Percentiles rank a stretch among this genome's conserved stretches.
phyloP scores from a whole-genome alignment of 2,329 filamentous ascomycete species.

The Calonectria henricotiae region DNA sequence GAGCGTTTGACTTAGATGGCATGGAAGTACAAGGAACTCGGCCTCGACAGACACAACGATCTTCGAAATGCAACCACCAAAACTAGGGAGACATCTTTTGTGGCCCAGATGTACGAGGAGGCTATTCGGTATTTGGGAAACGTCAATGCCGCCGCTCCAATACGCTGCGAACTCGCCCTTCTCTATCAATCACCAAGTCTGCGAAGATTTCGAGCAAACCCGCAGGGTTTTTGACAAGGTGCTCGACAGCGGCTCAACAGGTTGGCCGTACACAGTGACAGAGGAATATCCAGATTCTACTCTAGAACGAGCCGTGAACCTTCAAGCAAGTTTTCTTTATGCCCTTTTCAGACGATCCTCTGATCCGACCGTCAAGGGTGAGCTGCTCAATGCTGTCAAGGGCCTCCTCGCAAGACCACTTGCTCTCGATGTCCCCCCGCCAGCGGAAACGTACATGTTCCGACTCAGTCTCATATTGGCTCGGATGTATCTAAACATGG shows the following conservation, averaged over 20 bases:
- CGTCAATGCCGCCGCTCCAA: constrained; percentile 48
- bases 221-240: constrained; percentile 46
- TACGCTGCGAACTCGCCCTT: constrained; percentile 44
- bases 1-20: constrained; percentile 53
- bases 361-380: constrained; percentile 44
- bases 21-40: constrained; percentile 41
- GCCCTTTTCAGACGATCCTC: constrained; percentile 43
- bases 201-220: constrained; percentile 39
- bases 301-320: constrained; percentile 38
- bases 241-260: constrained; percentile 45
- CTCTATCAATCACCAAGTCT: constrained; percentile 45
- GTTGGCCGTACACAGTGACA: constrained; percentile 48
- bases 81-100: constrained; percentile 44
- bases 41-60: constrained; percentile 15
- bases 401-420: constrained; percentile 43
- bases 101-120: constrained; percentile 48
- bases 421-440: constrained; percentile 44
- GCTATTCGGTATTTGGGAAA: constrained; percentile 50
- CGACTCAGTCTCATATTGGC: constrained; percentile 42
- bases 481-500: constrained; percentile 51
- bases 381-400: constrained; percentile 42
- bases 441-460: constrained; percentile 36
- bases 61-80: constrained; percentile 43
- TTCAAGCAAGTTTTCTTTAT: constrained; percentile 46
- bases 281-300: constrained; percentile 40